Evolutionary conservation across 148 eudicot species (phyloP).

Genomic region (Chenopodium suecicum): DNA sequence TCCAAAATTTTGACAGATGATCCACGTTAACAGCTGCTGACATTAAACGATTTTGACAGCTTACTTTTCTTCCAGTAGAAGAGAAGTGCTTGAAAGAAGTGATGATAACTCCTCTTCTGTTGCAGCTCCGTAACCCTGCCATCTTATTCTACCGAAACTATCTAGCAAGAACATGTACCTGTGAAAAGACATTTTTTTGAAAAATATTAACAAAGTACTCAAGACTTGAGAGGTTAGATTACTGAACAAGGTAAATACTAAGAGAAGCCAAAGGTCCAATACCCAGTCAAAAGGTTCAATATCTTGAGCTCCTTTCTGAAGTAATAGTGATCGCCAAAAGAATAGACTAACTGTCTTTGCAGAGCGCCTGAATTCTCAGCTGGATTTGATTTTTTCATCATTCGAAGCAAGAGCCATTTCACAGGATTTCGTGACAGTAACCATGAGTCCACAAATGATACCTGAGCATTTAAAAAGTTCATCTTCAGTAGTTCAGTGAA

Average conservation of each 20-base stretch:
- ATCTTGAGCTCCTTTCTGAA: slow-evolving; percentile 90
- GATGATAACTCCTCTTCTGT: slow-evolving; percentile 72
- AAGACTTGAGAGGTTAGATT: background rate
- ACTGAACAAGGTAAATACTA: background rate
- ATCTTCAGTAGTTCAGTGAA: background rate
- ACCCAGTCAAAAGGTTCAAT: slow-evolving; percentile 92
- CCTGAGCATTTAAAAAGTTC: slow-evolving; percentile 34
- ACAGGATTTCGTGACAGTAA: slow-evolving; percentile 54
- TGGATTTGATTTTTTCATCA: slow-evolving; percentile 77
- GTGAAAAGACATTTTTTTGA: slow-evolving; percentile 12
- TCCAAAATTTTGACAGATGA: background rate
- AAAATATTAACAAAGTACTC: background rate
- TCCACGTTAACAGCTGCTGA: background rate
- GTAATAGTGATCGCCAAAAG: slow-evolving; percentile 91
- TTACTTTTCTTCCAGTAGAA: slow-evolving; percentile 56
- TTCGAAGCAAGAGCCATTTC: slow-evolving; percentile 65
- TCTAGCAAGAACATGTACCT: slow-evolving; percentile 90
- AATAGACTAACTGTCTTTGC: slow-evolving; percentile 69
- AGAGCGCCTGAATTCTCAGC: slow-evolving; percentile 39
- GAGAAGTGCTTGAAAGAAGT: slow-evolving; percentile 65
- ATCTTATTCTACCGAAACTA: slow-evolving; percentile 79
- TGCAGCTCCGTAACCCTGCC: slow-evolving; percentile 85
- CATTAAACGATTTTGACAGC: background rate
- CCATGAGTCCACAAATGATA: slow-evolving; percentile 90
- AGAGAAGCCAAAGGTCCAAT: slow-evolving; percentile 19